Evolutionary conservation across 2,329 filamentous ascomycete genomes (phyloP).

Genomic region (Talaromyces sp.): DNA sequence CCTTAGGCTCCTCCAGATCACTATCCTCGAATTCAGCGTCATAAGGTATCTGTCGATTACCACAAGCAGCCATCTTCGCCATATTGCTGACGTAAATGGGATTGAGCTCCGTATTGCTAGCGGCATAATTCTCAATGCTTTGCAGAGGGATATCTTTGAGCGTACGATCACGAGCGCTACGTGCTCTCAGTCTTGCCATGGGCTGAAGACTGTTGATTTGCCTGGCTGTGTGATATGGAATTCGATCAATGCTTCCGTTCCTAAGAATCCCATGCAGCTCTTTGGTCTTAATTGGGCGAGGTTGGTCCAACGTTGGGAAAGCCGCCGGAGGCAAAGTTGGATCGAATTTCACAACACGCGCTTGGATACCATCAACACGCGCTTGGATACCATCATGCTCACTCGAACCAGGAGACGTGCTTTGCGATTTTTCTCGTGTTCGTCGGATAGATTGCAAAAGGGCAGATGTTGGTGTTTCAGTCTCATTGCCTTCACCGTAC

Average conservation of each 20-base stretch:
- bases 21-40: constrained; percentile 19
- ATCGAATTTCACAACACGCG: constrained; percentile 30
- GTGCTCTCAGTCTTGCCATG: too few relatives aligned
- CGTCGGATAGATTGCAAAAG: too few relatives aligned
- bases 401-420: too few relatives aligned
- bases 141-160: not conserved
- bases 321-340: constrained; percentile 44
- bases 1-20: constrained; percentile 16
- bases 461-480: constrained; percentile 15
- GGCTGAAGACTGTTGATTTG: not conserved
- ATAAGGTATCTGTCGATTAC: not conserved
- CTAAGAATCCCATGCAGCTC: not conserved
- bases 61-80: constrained; percentile 18
- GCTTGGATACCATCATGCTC: too few relatives aligned
- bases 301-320: constrained; percentile 43
- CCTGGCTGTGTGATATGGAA: too few relatives aligned
- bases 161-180: not conserved
- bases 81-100: constrained; percentile 34
- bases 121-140: constrained; percentile 3
- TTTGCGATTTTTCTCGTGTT: too few relatives aligned
- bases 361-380: too few relatives aligned
- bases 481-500: constrained; percentile 28
- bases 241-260: not conserved
- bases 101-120: constrained; percentile 34
- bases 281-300: not conserved